phyloP scores from a whole-genome alignment of 1,284 basidiomycete species.

The Moesziomyces aphidis region DNA sequence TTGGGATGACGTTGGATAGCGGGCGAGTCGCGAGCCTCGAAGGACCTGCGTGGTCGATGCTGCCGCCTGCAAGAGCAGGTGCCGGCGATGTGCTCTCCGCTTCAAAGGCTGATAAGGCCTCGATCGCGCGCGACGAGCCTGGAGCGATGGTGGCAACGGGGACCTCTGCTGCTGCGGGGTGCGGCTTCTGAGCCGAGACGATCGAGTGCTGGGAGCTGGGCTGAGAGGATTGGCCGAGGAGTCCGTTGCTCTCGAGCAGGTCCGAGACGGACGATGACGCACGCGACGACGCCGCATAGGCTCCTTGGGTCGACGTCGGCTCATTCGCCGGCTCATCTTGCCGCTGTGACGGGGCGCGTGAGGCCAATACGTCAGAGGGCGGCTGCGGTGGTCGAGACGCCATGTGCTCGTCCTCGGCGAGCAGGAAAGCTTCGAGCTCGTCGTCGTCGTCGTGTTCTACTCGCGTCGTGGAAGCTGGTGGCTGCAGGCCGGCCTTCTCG shows the following conservation, averaged over 20 bases:
- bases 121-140: constrained; percentile 26
- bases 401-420: constrained; percentile 22
- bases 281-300: not conserved
- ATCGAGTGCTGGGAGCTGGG: constrained; percentile 32
- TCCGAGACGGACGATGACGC: constrained; percentile 23
- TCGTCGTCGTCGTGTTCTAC: constrained; percentile 27
- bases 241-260: constrained; percentile 39
- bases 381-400: not conserved
- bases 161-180: not conserved
- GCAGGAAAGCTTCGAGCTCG: constrained; percentile 38
- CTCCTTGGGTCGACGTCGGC: not conserved
- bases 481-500: not conserved
- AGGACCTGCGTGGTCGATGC: constrained; percentile 10
- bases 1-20: constrained; percentile 36
- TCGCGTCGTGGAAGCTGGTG: not conserved
- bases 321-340: not conserved
- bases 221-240: constrained; percentile 30
- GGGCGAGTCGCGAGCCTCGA: constrained; percentile 14
- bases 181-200: constrained; percentile 5
- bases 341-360: constrained; percentile 3
- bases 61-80: not conserved
- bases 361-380: not conserved
- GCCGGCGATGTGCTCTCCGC: not conserved
- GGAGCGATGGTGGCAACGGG: constrained; percentile 13
- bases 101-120: constrained; percentile 13